Percentiles rank a stretch among this genome's conserved stretches.
phyloP scores from a whole-genome alignment of 164 flowering plant genomes.

The Aristolochia fimbriata region DNA sequence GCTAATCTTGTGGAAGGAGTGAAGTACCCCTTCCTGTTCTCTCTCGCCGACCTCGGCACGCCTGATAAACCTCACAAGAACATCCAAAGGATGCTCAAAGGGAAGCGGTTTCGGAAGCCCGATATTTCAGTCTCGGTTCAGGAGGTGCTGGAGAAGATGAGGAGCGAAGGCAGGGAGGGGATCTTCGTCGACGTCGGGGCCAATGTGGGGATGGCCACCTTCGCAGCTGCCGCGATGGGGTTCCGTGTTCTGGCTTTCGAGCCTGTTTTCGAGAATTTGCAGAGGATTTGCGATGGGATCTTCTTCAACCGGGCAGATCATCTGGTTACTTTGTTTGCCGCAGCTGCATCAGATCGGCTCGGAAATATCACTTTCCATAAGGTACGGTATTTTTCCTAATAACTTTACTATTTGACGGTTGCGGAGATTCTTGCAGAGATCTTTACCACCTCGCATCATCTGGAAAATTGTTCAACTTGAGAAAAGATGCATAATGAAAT shows the following conservation, averaged over 20 bases:
- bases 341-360: slow-evolving; percentile 72
- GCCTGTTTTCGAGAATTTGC: slow-evolving; percentile 95
- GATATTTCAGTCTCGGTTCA: slow-evolving; percentile 63
- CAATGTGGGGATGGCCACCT: slow-evolving; percentile 94
- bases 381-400: slow-evolving; percentile 22
- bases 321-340: slow-evolving; percentile 69
- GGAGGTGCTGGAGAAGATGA: slow-evolving; percentile 46
- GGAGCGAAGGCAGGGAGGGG: slow-evolving; percentile 28
- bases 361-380: slow-evolving; percentile 92
- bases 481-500: too few relatives aligned
- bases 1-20: slow-evolving; percentile 87
- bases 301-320: slow-evolving; percentile 67
- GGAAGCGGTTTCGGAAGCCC: slow-evolving; percentile 73
- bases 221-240: slow-evolving; percentile 96
- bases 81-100: slow-evolving; percentile 62
- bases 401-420: background rate
- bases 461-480: too few relatives aligned
- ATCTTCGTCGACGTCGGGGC: slow-evolving; percentile 87
- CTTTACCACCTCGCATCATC: too few relatives aligned
- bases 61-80: slow-evolving; percentile 93
- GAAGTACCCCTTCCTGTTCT: slow-evolving; percentile 62
- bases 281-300: slow-evolving; percentile 93
- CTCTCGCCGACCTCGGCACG: slow-evolving; percentile 79
- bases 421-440: too few relatives aligned
- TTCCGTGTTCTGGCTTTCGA: slow-evolving; percentile 82